phyloP scores from a whole-genome alignment of 1,284 basidiomycete genomes.

The Lentinula novae-zelandiae region DNA sequence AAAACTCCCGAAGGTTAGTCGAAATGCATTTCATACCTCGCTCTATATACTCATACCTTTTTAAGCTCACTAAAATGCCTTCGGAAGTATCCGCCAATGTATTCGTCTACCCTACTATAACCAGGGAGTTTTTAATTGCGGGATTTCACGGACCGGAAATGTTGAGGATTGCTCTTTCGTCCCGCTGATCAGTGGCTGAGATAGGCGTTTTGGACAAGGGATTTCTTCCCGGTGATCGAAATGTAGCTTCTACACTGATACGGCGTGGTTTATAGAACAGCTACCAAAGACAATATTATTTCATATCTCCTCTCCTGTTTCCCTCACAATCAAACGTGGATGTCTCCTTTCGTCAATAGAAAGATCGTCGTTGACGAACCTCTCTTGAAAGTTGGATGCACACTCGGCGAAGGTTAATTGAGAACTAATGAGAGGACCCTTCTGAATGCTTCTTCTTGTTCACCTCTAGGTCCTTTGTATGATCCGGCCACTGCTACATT shows the following conservation, averaged over 20 bases:
- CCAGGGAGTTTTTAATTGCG: conserved; percentile 2
- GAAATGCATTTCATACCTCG: conserved; percentile 20
- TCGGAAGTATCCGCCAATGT: conserved; percentile 5
- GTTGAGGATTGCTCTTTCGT: conserved; percentile 7
- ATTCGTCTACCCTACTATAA: conserved; percentile 1
- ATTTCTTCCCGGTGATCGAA: conserved; percentile 13
- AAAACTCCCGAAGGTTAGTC: conserved; percentile 84
- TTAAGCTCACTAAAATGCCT: conserved; percentile 14
- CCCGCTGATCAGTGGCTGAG: conserved; percentile 8
- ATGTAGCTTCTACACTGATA: conserved; percentile 1
- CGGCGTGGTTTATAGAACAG: not conserved
- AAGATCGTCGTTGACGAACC: conserved; percentile 38
- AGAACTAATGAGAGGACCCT: not conserved
- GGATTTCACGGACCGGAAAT: not conserved
- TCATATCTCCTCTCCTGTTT: conserved; percentile 1
- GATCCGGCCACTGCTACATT: conserved; percentile 47
- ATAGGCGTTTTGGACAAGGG: conserved; percentile 6
- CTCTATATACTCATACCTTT: conserved; percentile 22
- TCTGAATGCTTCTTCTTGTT: not conserved
- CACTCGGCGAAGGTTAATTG: conserved; percentile 57
- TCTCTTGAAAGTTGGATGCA: conserved; percentile 53
- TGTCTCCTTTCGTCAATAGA: conserved; percentile 12
- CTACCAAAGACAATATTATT: conserved; percentile 1
- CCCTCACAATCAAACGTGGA: conserved; percentile 4
- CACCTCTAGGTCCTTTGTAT: conserved; percentile 52